phyloP scores from a whole-genome alignment of 805 yeast genomes.

The Kluyveromyces wickerhamii region DNA sequence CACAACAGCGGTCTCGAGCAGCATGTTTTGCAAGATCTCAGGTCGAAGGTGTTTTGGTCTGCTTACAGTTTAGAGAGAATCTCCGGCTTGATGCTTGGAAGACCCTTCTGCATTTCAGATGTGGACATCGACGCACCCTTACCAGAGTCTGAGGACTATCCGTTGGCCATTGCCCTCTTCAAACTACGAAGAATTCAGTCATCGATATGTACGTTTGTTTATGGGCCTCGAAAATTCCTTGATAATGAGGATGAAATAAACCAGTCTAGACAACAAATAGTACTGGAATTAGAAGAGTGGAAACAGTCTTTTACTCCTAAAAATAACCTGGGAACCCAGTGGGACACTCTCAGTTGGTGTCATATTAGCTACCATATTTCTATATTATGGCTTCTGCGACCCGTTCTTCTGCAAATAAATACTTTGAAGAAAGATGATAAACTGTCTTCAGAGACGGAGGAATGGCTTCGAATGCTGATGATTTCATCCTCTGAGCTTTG shows the following conservation, averaged over 20 bases:
- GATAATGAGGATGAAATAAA: conserved; percentile 21
- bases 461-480: conserved; percentile 30
- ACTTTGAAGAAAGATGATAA: conserved; percentile 9
- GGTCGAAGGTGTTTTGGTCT: conserved; percentile 30
- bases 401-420: conserved; percentile 21
- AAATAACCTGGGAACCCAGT: conserved; percentile 17
- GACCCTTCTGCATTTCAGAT: conserved; percentile 33
- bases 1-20: conserved; percentile 5
- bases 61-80: conserved; percentile 32
- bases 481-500: conserved; percentile 28
- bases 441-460: conserved; percentile 14
- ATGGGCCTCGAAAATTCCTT: conserved; percentile 21
- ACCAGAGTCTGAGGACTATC: conserved; percentile 17
- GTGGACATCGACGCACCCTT: conserved; percentile 29
- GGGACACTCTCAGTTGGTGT: conserved; percentile 29
- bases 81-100: conserved; percentile 29
- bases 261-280: conserved; percentile 24
- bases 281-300: conserved; percentile 30
- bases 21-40: conserved; percentile 13
- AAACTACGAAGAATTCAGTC: conserved; percentile 29
- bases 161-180: conserved; percentile 25
- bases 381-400: conserved; percentile 25
- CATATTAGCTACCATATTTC: conserved; percentile 30
- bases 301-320: conserved; percentile 22
- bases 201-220: conserved; percentile 29